Percentiles rank a stretch among this genome's conserved stretches.
Evolutionary conservation across 2,329 filamentous ascomycete genomes (phyloP).

Genomic region (Trichoderma sp.): DNA sequence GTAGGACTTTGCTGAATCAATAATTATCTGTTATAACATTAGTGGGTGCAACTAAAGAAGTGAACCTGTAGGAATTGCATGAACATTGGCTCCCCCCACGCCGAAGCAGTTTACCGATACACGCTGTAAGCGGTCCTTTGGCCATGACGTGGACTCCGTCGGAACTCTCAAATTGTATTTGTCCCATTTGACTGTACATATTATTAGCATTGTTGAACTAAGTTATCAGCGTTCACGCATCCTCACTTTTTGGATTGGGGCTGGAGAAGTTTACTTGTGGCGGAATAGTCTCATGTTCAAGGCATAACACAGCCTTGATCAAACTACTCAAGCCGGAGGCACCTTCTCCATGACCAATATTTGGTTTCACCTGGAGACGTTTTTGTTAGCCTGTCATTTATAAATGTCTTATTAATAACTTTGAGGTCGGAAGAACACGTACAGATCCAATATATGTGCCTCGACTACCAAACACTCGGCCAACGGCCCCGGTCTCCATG

Average conservation of each 20-base stretch:
- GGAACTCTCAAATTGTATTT: slow-evolving; percentile 36
- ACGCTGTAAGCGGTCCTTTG: slow-evolving; percentile 34
- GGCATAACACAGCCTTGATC: slow-evolving; percentile 46
- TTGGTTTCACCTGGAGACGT: slow-evolving; percentile 38
- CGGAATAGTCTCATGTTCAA: slow-evolving; percentile 44
- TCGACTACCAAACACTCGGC: slow-evolving; percentile 33
- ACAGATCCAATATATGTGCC: slow-evolving; percentile 37
- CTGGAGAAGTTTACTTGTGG: slow-evolving; percentile 42
- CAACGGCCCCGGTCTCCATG: slow-evolving; percentile 40
- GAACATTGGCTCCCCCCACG: slow-evolving; percentile 41
- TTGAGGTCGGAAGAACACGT: slow-evolving; percentile 10
- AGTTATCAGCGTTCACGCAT: slow-evolving; percentile 24
- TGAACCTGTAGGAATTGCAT: slow-evolving; percentile 28
- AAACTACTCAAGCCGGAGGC: slow-evolving; percentile 46
- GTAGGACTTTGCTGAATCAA: neutral
- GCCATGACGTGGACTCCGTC: slow-evolving; percentile 36
- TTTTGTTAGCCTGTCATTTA: neutral
- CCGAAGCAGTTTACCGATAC: slow-evolving; percentile 41
- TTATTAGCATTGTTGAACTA: neutral
- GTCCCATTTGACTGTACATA: slow-evolving; percentile 15
- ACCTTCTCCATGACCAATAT: slow-evolving; percentile 48
- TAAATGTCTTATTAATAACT: slow-evolving; percentile 29
- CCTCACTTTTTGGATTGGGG: slow-evolving; percentile 41
- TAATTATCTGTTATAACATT: neutral
- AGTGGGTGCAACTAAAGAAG: neutral